Conservation (phyloP, 768 basidiomycete genomes). For the Mycena kentingensis region DNA sequence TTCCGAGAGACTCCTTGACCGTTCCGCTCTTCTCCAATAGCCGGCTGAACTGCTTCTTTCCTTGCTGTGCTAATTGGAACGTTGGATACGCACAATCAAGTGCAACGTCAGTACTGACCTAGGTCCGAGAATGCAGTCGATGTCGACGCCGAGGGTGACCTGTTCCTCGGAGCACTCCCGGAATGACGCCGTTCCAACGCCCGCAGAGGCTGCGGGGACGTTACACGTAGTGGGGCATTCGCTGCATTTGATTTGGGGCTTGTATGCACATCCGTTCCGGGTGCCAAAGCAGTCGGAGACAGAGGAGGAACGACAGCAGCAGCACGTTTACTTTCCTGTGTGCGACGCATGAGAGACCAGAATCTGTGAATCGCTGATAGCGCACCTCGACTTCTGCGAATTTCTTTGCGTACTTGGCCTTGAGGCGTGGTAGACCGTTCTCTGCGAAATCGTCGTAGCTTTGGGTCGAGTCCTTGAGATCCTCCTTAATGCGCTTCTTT, state of each 20-base stretch:
- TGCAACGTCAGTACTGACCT: too few relatives aligned
- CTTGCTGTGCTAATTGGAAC: constrained; percentile 90
- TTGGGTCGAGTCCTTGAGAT: constrained; percentile 74
- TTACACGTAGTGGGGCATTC: constrained; percentile 53
- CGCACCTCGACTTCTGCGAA: constrained; percentile 85
- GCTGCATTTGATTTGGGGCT: constrained; percentile 49
- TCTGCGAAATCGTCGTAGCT: constrained; percentile 85
- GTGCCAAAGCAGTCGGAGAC: constrained; percentile 36
- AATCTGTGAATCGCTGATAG: background rate
- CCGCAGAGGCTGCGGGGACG: constrained; percentile 72
- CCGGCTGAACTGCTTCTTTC: constrained; percentile 84
- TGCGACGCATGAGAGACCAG: constrained; percentile 3
- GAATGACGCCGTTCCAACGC: constrained; percentile 78
- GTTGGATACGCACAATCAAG: too few relatives aligned
- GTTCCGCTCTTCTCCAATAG: constrained; percentile 78
- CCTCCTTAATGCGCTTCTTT: constrained; percentile 89
- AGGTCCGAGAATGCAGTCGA: constrained; percentile 81
- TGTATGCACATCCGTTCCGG: constrained; percentile 38
- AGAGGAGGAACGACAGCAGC: constrained; percentile 38
- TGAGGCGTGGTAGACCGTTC: constrained; percentile 76
- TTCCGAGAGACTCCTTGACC: constrained; percentile 60
- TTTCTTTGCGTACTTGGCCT: constrained; percentile 78
- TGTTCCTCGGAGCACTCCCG: constrained; percentile 49
- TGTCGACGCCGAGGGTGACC: constrained; percentile 80
- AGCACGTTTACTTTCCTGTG: constrained; percentile 67